phyloP scores from a whole-genome alignment of 1,284 basidiomycete genomes.

The Microbotryum scabiosae region DNA sequence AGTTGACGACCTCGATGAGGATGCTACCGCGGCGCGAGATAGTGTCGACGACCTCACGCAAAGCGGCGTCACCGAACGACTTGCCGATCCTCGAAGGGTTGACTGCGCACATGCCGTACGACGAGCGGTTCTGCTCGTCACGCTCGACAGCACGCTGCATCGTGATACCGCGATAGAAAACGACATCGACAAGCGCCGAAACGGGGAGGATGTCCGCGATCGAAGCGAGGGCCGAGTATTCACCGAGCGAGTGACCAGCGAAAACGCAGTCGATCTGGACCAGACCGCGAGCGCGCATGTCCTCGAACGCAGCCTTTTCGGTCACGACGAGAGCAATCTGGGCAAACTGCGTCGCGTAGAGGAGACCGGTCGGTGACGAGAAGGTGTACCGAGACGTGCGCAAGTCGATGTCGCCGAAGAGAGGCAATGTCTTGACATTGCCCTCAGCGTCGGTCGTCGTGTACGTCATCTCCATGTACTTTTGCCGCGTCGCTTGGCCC shows the following conservation, averaged over 20 bases:
- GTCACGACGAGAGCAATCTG: conserved; percentile 97
- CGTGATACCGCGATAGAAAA: conserved; percentile 98
- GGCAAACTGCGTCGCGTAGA: conserved; percentile 96
- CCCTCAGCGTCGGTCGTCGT: conserved; percentile 84
- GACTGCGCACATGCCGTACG: conserved; percentile 98
- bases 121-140: conserved; percentile 80
- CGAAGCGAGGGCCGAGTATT: conserved; percentile 94
- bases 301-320: conserved; percentile 87
- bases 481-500: conserved; percentile 91
- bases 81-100: conserved; percentile 92
- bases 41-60: conserved; percentile 89
- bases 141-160: conserved; percentile 98
- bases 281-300: conserved; percentile 92
- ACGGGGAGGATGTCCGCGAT: conserved; percentile 93
- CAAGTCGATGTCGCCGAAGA: conserved; percentile 72
- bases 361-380: conserved; percentile 85
- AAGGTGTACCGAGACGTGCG: conserved; percentile 94
- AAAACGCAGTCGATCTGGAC: conserved; percentile 87
- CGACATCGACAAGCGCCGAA: conserved; percentile 82
- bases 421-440: conserved; percentile 83
- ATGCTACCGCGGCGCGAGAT: conserved; percentile 68
- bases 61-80: conserved; percentile 75
- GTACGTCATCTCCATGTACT: conserved; percentile 99
- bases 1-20: conserved; percentile 92
- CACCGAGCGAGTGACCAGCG: conserved; percentile 94